These are phyloP conservation scores for Mycena epipterygia DNA, from an alignment of 768 basidiomycete species.

Conservation along the genomic window DNA sequence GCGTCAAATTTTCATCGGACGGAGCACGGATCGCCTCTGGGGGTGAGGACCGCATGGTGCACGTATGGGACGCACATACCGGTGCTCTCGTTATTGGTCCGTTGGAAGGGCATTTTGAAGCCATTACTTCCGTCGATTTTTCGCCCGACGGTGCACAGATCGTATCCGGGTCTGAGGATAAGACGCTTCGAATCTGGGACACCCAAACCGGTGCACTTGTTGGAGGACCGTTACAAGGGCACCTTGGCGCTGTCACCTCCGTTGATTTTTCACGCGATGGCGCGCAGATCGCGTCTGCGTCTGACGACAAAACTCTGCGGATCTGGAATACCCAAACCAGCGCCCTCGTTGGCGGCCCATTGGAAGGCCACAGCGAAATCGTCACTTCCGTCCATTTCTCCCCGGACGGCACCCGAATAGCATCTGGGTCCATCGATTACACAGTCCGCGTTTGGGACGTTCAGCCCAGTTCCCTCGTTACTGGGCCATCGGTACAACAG, in stretches of 20 bases:
- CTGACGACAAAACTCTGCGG: no score
- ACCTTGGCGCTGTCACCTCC: neutral
- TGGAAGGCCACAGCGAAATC: no score
- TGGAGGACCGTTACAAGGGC: neutral
- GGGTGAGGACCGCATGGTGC: conserved; percentile 32
- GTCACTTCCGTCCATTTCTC: no score
- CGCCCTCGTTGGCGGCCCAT: neutral
- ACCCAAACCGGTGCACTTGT: neutral
- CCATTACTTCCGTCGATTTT: neutral
- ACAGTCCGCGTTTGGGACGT: no score
- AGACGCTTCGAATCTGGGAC: neutral
- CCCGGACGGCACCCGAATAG: neutral
- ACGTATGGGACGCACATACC: conserved; percentile 37
- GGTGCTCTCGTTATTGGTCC: neutral
- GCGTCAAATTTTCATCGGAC: conserved; percentile 42
- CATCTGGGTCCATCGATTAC: neutral
- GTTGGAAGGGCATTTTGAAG: neutral
- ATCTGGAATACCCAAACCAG: neutral
- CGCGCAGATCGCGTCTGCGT: no score
- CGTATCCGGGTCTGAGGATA: neutral
- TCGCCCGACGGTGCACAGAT: neutral
- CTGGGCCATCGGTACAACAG: no score
- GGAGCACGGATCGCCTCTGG: conserved; percentile 37
- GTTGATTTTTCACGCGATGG: neutral
- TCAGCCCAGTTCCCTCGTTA: no score